A percentile compares a stretch with the other conserved stretches of the same genome.
Conservation (phyloP, 371 early-diverging fungal genomes). For the Phascolomyces articulosus region DNA sequence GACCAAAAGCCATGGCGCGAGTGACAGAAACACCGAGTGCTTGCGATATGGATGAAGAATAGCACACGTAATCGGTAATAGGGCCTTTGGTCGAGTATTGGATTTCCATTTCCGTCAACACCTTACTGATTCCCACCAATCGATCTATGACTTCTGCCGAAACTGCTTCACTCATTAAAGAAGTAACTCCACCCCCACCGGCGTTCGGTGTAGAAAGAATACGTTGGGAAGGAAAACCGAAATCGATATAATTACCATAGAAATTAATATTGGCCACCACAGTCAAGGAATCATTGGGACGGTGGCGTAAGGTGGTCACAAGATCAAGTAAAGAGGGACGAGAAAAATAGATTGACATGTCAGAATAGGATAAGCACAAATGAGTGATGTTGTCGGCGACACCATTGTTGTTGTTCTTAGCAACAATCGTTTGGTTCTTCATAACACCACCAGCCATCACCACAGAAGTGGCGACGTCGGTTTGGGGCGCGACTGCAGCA, state of each 20-base stretch:
- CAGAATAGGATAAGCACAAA: conserved; percentile 25
- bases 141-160: conserved; percentile 56
- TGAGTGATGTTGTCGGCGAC: not conserved
- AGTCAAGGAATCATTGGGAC: conserved; percentile 13
- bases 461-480: too few relatives aligned
- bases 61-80: conserved; percentile 59
- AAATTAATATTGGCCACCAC: conserved; percentile 27
- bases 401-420: not conserved
- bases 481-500: not conserved
- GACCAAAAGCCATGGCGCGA: conserved; percentile 48
- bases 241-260: not conserved
- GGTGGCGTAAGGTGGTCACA: conserved; percentile 5
- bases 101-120: conserved; percentile 62
- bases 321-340: conserved; percentile 19
- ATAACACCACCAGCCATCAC: not conserved
- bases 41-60: conserved; percentile 10
- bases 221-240: conserved; percentile 22
- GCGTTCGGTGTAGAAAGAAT: conserved; percentile 52
- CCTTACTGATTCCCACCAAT: conserved; percentile 43
- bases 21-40: conserved; percentile 60
- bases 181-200: conserved; percentile 59
- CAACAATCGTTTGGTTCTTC: not conserved
- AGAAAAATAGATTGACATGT: conserved; percentile 33
- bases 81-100: conserved; percentile 45
- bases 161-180: conserved; percentile 54